Evolutionary conservation across 257 asterid genomes (phyloP), one percentile per base, ranked within the genome.

Genomic region (Lycium barbarum): DNA sequence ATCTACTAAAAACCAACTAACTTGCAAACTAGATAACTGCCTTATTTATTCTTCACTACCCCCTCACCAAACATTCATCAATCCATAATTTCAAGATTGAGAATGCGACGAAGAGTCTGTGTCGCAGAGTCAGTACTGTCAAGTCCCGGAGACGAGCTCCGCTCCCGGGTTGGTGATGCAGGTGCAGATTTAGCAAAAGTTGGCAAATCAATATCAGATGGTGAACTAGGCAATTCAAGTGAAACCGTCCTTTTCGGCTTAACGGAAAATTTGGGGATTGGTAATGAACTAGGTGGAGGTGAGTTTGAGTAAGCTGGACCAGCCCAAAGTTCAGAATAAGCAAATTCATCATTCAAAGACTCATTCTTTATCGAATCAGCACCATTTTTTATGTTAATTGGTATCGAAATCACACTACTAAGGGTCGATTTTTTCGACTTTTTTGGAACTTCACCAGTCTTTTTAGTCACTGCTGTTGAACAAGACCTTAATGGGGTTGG

Each of bases 281-380:
- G 99, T 88, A 97, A 88, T 7, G 97, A 97, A 88, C 99, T 95
- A 1, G 99, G 99, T 8, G 97, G 96, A 59, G 99, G 99, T 14
- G 99, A 97, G 85, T 92, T 94, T 0, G 97, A 97, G 83, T 97
- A 97, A 6, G 98, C 91, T 36, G 99, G 98, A 7, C 99, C 99
- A 84, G 99, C 99, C 99, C 99, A 97, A 15, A 87, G 96, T 91
- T 95, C 99, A n/a, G 94, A 92, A 83, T 90, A 94, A 84, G 61
- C 68, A 59, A 91, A 83, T 43, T 86, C 96, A n/a, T 84, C 87
- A 38, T 22, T 70, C 38, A 81, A 83, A 83, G 83, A 61, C 63
- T 71, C 67, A 11, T 80, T 86, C 58, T 63, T 79, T 45, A 80
- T 59, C 17, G 65, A 49, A 70, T 49, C 72, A 82, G 51, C 82